These are phyloP conservation scores for Chenopodium album DNA, from an alignment of 148 eudicot genomes.

Conservation along the genomic window DNA sequence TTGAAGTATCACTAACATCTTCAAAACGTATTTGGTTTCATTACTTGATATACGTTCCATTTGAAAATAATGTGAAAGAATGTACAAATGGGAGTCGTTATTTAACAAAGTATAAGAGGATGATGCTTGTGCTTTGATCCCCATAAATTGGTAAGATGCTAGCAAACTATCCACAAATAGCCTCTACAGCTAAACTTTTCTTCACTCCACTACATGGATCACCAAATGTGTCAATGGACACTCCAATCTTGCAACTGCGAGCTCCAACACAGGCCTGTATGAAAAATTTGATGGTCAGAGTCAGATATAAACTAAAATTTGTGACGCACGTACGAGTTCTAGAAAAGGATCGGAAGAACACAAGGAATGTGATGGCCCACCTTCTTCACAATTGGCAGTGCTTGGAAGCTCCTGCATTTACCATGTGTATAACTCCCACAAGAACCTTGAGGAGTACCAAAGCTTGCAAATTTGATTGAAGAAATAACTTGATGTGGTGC, in stretches of 20 bases:
- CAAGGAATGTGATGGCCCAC: constrained; percentile 27
- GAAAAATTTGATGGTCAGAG: background rate
- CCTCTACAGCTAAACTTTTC: constrained; percentile 82
- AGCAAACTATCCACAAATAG: constrained; percentile 42
- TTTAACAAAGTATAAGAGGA: constrained; percentile 3
- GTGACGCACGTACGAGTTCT: background rate
- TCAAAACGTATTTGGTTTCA: background rate
- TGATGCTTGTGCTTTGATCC: constrained; percentile 21
- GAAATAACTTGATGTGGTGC: constrained; percentile 67
- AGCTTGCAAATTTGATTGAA: constrained; percentile 86
- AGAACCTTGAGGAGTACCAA: constrained; percentile 77
- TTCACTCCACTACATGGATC: constrained; percentile 62
- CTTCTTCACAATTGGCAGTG: constrained; percentile 62
- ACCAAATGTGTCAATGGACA: constrained; percentile 52
- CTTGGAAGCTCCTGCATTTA: constrained; percentile 55
- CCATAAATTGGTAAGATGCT: background rate
- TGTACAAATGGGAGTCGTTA: constrained; percentile 1
- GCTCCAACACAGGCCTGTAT: constrained; percentile 72
- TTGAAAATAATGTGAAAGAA: constrained; percentile 1
- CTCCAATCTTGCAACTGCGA: constrained; percentile 56
- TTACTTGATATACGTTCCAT: background rate
- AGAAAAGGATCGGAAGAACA: background rate
- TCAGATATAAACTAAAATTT: background rate
- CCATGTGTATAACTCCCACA: constrained; percentile 87
- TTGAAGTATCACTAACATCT: background rate